Evolutionary conservation across 2,329 filamentous ascomycete genomes (phyloP), one percentile per base, ranked within the genome.

Genomic region (Ascochyta fabae): DNA sequence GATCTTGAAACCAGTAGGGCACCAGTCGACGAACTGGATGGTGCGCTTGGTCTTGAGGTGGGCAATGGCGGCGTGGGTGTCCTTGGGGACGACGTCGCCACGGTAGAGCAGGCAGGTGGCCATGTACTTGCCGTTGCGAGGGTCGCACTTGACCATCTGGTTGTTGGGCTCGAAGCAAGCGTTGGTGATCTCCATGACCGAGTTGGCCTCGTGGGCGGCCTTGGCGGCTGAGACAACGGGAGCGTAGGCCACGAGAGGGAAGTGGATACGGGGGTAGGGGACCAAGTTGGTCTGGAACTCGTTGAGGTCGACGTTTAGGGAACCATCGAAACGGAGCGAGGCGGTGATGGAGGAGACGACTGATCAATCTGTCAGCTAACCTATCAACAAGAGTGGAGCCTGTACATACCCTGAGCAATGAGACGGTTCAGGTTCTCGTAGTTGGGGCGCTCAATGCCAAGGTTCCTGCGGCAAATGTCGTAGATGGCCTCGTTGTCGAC

Each of bases 241-340:
- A 40, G 95, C 86, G 78, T 98, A 99, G 66, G 93, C 92, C 74
- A 98, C 93, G 71, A 99, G 90, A 77, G 94, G 94, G 89, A 97
- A 99, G 84, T 99, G 94, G 75, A 99, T 99, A 83, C 94, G 92
- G 66, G 94, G 94, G 83, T 98, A 99, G 60, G 94, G 94, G 62
- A 99, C 94, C 81, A 99, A 82, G 86, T 99, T 99, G 82, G 94
- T 99, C 87, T 99, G 94, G 91, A 99, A 99, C 85, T 99, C 94
- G 86, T 97, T 97, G 69, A 99, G 83, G 80, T 99, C 94, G 82
- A 99, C 95, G 83, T 99, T 99, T 72, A 99, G 90, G 68, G 95
- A 97, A 67, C 94, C 94, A 76, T 98, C 94, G 81, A 98, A 99
- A 77, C 94, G 93, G 75, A 99, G 92, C 67, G 94, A 98, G 65